Conservation (phyloP, 495 filamentous ascomycete genomes). For the Daldinia vernicosa region DNA sequence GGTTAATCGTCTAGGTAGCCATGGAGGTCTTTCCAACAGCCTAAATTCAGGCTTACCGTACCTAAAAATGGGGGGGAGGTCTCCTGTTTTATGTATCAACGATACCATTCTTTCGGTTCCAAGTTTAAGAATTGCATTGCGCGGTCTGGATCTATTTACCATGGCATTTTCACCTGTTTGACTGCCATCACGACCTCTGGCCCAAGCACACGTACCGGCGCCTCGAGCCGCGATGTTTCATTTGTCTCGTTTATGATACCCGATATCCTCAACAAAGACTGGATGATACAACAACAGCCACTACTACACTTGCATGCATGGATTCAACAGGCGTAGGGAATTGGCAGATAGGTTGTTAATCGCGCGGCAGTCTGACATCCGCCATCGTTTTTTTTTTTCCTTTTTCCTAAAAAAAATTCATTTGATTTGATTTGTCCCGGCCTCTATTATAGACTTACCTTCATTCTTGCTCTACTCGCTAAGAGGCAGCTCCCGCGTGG, state of each 20-base stretch:
- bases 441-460: constrained; percentile 40
- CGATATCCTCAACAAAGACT: constrained; percentile 36
- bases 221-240: constrained; percentile 24
- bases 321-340: constrained; percentile 30
- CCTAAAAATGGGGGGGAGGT: not conserved
- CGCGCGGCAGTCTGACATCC: constrained; percentile 11
- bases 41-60: not conserved
- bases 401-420: too few relatives aligned
- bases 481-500: constrained; percentile 9
- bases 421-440: constrained; percentile 36
- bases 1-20: not conserved
- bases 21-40: not conserved
- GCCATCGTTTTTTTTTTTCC: constrained; percentile 45
- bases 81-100: constrained; percentile 6
- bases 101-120: constrained; percentile 6
- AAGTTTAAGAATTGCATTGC: constrained; percentile 4
- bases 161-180: constrained; percentile 2
- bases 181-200: constrained; percentile 10
- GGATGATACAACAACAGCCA: constrained; percentile 19
- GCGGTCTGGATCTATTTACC: constrained; percentile 11
- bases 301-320: constrained; percentile 35
- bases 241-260: constrained; percentile 40
- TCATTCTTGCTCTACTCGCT: constrained; percentile 19
- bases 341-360: constrained; percentile 9
- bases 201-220: constrained; percentile 18